These are phyloP conservation scores for Dendrobium catenatum DNA, from an alignment of 106 monocot genomes.

Conservation along the genomic window DNA sequence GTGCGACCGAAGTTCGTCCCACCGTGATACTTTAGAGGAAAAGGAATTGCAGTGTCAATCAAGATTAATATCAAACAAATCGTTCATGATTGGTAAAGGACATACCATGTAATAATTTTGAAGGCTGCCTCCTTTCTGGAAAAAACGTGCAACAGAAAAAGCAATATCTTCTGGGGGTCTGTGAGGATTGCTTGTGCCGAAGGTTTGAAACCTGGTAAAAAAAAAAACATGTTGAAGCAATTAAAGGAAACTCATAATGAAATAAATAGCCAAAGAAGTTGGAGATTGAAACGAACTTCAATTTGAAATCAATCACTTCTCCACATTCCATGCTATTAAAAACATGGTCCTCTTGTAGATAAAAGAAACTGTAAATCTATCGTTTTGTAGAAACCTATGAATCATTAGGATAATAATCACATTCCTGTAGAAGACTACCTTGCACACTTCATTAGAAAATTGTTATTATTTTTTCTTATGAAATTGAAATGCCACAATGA, in stretches of 20 bases:
- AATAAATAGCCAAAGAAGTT: not conserved
- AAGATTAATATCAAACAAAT: not conserved
- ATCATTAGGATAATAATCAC: not conserved
- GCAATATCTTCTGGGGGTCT: conserved; percentile 97
- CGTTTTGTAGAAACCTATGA: not conserved
- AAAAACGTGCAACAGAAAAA: conserved; percentile 90
- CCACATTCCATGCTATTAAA: not conserved
- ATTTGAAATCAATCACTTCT: conserved; percentile 2
- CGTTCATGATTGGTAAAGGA: not conserved
- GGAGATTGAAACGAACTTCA: not conserved
- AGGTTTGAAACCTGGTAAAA: conserved; percentile 76
- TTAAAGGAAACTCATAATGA: not conserved
- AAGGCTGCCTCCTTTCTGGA: conserved; percentile 92
- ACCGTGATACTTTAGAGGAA: conserved; percentile 73
- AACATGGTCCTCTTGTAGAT: not conserved
- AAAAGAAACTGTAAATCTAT: not conserved
- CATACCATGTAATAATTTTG: conserved; percentile 96
- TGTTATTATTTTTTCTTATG: not conserved
- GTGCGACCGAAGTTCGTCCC: conserved; percentile 98
- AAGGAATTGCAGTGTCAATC: conserved; percentile 6
- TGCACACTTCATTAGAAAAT: not conserved
- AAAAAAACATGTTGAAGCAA: not conserved
- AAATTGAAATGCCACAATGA: not conserved
- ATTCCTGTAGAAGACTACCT: not conserved
- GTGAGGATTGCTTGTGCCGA: conserved; percentile 83